Conservation (phyloP, 352 stramenopile genomes). For the Phytopythium litorale region DNA sequence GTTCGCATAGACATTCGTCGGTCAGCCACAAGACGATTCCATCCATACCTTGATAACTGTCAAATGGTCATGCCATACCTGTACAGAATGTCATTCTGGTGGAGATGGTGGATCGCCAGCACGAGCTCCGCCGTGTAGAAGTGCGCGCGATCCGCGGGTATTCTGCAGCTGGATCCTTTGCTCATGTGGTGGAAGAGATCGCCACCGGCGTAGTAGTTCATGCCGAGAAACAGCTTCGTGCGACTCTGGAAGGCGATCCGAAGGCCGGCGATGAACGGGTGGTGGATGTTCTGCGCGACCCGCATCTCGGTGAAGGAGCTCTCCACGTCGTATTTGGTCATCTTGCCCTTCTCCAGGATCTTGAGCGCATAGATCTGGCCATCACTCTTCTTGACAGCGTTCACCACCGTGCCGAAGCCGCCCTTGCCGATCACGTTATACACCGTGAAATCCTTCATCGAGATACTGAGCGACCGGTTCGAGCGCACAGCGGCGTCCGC, state of each 20-base stretch:
- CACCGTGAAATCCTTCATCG: constrained; percentile 87
- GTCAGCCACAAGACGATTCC: neutral
- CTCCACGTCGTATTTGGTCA: constrained; percentile 89
- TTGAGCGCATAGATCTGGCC: constrained; percentile 90
- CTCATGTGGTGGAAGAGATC: constrained; percentile 90
- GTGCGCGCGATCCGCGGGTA: constrained; percentile 76
- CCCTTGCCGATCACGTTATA: constrained; percentile 90
- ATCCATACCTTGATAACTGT: too few relatives aligned
- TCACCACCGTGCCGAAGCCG: constrained; percentile 87
- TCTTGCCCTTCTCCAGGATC: constrained; percentile 87
- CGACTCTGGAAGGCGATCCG: constrained; percentile 86
- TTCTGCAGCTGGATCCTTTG: constrained; percentile 82
- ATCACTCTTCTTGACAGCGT: constrained; percentile 88
- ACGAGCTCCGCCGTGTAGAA: constrained; percentile 94
- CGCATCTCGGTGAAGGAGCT: constrained; percentile 89
- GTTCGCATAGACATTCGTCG: neutral
- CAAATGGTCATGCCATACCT: constrained; percentile 24
- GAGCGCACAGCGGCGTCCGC: constrained; percentile 76
- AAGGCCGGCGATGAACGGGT: constrained; percentile 84
- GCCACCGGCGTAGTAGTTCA: constrained; percentile 86
- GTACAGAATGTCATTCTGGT: constrained; percentile 95
- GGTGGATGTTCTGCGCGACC: constrained; percentile 86
- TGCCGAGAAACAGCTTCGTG: constrained; percentile 84
- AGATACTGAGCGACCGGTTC: constrained; percentile 83
- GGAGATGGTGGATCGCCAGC: constrained; percentile 90